Conservation (phyloP, 139 green algal genomes). For the Edaphochlamys debaryana region DNA sequence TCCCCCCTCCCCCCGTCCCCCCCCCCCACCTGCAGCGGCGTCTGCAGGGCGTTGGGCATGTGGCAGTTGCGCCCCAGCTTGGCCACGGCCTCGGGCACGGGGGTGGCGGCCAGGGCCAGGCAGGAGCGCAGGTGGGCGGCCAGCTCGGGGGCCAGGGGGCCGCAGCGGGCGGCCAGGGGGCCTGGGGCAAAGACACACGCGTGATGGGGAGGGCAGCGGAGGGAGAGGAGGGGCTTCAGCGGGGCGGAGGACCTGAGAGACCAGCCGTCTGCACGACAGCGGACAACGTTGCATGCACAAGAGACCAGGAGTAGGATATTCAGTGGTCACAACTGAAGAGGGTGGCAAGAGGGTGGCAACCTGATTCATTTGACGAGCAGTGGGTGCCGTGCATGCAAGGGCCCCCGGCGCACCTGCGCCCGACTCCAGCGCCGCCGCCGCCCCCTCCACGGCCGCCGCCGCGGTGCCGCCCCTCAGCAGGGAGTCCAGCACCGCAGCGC, state of each 20-base stretch:
- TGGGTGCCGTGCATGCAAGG: too few species aligned
- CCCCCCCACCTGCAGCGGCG: conserved; percentile 61
- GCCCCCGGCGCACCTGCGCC: background rate
- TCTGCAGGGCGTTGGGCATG: conserved; percentile 69
- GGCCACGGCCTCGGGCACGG: conserved; percentile 31
- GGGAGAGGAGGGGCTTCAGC: background rate
- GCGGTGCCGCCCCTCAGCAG: conserved; percentile 43
- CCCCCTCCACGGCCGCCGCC: conserved; percentile 28
- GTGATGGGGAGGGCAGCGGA: background rate
- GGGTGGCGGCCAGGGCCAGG: conserved; percentile 27
- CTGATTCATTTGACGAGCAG: too few species aligned
- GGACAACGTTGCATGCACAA: too few species aligned
- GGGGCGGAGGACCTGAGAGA: background rate
- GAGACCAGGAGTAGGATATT: too few species aligned
- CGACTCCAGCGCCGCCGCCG: conserved; percentile 30
- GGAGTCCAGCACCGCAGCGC: conserved; percentile 60
- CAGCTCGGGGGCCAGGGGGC: conserved; percentile 20
- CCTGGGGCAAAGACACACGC: too few species aligned
- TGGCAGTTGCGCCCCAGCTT: conserved; percentile 72
- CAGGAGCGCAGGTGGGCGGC: conserved; percentile 36
- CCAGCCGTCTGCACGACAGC: too few species aligned
- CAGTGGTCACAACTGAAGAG: too few species aligned
- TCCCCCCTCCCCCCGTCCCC: too few species aligned
- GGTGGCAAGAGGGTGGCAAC: too few species aligned
- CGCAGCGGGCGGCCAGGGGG: conserved; percentile 4